Conservation (phyloP, 495 filamentous ascomycete genomes). For the Hyaloscypha bicolor region DNA sequence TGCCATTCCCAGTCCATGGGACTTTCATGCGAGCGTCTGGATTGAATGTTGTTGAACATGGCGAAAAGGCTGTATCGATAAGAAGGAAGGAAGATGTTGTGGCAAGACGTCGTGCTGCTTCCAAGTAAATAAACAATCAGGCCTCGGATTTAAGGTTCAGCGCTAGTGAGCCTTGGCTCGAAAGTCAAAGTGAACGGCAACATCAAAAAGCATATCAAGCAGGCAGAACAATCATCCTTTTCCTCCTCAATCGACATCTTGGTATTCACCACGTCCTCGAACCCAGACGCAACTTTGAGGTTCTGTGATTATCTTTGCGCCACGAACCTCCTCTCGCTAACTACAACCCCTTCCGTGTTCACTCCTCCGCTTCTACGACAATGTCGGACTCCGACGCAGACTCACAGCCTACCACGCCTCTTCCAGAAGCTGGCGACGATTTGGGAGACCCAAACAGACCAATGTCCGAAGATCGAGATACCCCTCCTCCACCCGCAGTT, state of each 20-base stretch:
- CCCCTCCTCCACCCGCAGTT: conserved; percentile 39
- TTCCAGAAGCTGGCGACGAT: conserved; percentile 48
- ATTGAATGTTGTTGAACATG: conserved; percentile 29
- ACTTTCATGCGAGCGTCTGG: conserved; percentile 50
- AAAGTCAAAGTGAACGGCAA: not conserved
- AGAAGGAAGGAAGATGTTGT: not conserved
- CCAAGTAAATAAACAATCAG: conserved; percentile 25
- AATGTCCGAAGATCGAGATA: conserved; percentile 47
- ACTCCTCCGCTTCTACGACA: not conserved
- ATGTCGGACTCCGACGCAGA: conserved; percentile 38
- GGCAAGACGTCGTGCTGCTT: not conserved
- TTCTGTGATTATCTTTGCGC: not conserved
- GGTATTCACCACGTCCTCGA: not conserved
- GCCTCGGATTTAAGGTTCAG: conserved; percentile 29
- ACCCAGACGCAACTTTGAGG: not conserved
- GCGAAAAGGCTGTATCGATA: not conserved
- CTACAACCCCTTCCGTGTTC: not conserved
- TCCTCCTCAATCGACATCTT: not conserved
- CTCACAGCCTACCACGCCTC: conserved; percentile 34
- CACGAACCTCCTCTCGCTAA: not conserved
- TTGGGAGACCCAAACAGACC: conserved; percentile 45
- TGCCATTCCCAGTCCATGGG: conserved; percentile 75
- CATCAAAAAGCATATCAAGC: not conserved
- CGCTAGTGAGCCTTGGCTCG: conserved; percentile 8
- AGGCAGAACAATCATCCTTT: conserved; percentile 2